Percentiles rank a stretch among this genome's conserved stretches.
Evolutionary conservation across 1,284 basidiomycete species (phyloP).

Genomic region (Earliella scabrosa): DNA sequence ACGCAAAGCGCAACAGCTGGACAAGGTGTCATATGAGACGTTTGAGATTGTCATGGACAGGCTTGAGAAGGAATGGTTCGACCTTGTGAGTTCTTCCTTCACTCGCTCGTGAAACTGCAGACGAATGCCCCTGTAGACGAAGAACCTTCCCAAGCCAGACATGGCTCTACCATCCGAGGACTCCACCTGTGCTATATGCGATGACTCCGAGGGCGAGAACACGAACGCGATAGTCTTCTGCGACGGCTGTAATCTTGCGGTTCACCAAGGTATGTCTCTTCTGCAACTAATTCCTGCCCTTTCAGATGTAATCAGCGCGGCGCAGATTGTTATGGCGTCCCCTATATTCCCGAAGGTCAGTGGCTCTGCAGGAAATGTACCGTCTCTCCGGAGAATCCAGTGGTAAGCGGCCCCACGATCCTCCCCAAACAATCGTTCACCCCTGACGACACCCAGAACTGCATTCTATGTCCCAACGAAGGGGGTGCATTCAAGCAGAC

Average conservation of each 20-base stretch:
- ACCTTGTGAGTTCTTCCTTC: conserved; percentile 65
- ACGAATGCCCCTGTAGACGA: conserved; percentile 62
- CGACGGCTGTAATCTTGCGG: conserved; percentile 98
- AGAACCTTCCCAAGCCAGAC: conserved; percentile 87
- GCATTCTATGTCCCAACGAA: conserved; percentile 94
- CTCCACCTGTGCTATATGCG: conserved; percentile 95
- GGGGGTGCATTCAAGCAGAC: conserved; percentile 99
- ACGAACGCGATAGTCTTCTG: conserved; percentile 99
- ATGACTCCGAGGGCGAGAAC: conserved; percentile 98
- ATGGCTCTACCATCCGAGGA: conserved; percentile 88
- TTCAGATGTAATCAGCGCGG: conserved; percentile 3
- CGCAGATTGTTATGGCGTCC: conserved; percentile 99
- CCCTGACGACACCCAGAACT: conserved; percentile 61
- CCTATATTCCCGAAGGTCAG: conserved; percentile 99
- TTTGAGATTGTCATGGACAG: conserved; percentile 99
- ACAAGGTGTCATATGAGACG: conserved; percentile 79
- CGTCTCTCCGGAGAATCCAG: conserved; percentile 95
- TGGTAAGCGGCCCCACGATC: conserved; percentile 56
- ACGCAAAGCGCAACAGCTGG: conserved; percentile 78
- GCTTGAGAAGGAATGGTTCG: conserved; percentile 99
- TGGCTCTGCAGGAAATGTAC: conserved; percentile 99
- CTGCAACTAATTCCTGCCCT: background rate
- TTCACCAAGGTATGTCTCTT: conserved; percentile 82
- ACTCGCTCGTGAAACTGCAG: background rate
- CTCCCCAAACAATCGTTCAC: background rate